Conservation (phyloP, 2,329 filamentous ascomycete species). For the Pyrenophora teres region DNA sequence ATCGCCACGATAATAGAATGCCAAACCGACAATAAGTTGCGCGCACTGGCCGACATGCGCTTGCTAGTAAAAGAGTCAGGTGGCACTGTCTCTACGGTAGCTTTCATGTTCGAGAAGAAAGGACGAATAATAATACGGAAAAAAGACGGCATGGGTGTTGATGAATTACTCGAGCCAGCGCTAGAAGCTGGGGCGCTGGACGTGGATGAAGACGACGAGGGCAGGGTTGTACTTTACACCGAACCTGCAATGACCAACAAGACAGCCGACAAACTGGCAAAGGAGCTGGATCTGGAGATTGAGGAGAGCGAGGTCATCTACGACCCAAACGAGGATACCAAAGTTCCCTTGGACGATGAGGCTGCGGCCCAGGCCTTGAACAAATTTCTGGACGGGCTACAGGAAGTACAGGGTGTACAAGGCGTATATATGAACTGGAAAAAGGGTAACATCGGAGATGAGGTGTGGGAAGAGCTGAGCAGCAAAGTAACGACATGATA, state of each 20-base stretch:
- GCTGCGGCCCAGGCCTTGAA: slow-evolving; percentile 62
- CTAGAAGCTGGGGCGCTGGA: slow-evolving; percentile 84
- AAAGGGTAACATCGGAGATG: slow-evolving; percentile 48
- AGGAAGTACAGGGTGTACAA: slow-evolving; percentile 77
- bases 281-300: slow-evolving; percentile 68
- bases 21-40: slow-evolving; percentile 79
- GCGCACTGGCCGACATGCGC: slow-evolving; percentile 75
- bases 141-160: slow-evolving; percentile 60
- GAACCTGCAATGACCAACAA: slow-evolving; percentile 67
- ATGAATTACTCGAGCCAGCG: slow-evolving; percentile 78
- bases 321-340: slow-evolving; percentile 80
- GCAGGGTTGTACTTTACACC: slow-evolving; percentile 71
- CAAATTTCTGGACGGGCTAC: slow-evolving; percentile 63
- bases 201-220: slow-evolving; percentile 70
- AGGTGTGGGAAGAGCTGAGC: slow-evolving; percentile 47
- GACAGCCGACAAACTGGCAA: slow-evolving; percentile 67
- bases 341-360: slow-evolving; percentile 64
- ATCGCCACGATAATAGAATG: slow-evolving; percentile 81
- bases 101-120: slow-evolving; percentile 82
- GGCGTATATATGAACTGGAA: slow-evolving; percentile 75
- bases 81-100: slow-evolving; percentile 72
- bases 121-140: slow-evolving; percentile 74
- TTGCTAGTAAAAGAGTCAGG: slow-evolving; percentile 71
- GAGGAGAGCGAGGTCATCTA: slow-evolving; percentile 81
- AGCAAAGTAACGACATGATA: slow-evolving; percentile 44